These are phyloP conservation scores for Plectosphaerella plurivora DNA, from an alignment of 2,329 filamentous ascomycete genomes.

Conservation along the genomic window DNA sequence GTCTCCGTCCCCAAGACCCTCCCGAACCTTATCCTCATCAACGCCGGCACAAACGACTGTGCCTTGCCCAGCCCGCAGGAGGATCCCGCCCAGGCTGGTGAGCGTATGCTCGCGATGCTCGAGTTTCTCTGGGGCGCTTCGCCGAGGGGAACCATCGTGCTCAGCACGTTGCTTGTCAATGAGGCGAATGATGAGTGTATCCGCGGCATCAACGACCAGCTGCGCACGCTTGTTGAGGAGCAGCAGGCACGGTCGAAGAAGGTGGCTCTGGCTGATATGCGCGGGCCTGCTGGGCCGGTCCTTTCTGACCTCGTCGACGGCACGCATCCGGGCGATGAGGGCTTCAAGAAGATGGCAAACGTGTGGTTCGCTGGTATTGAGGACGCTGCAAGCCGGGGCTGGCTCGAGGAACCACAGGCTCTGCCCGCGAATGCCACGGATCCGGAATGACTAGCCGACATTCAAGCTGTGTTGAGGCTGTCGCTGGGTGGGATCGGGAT, in stretches of 20 bases:
- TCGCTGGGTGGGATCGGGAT: neutral
- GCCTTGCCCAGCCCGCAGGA: constrained; percentile 17
- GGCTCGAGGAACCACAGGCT: constrained; percentile 14
- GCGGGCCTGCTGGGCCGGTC: constrained; percentile 21
- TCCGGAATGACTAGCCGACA: neutral
- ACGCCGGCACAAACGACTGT: constrained; percentile 40
- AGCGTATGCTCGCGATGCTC: constrained; percentile 29
- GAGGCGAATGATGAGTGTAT: constrained; percentile 20
- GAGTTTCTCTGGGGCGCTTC: constrained; percentile 25
- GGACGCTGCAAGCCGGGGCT: constrained; percentile 18
- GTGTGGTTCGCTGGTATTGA: constrained; percentile 26
- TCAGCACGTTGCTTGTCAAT: constrained; percentile 31
- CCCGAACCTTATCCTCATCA: constrained; percentile 36
- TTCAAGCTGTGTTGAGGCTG: neutral
- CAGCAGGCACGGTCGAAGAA: constrained; percentile 21
- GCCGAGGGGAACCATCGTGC: constrained; percentile 26
- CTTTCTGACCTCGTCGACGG: constrained; percentile 28
- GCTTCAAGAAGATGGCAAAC: constrained; percentile 36
- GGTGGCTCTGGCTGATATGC: constrained; percentile 36
- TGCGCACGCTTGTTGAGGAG: constrained; percentile 18
- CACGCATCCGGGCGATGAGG: constrained; percentile 32
- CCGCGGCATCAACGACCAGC: constrained; percentile 26
- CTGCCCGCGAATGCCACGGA: constrained; percentile 3
- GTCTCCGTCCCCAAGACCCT: constrained; percentile 21
- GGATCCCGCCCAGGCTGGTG: constrained; percentile 21